Evolutionary conservation across 352 stramenopile species (phyloP).

Genomic region (Phytophthora agathidicida): DNA sequence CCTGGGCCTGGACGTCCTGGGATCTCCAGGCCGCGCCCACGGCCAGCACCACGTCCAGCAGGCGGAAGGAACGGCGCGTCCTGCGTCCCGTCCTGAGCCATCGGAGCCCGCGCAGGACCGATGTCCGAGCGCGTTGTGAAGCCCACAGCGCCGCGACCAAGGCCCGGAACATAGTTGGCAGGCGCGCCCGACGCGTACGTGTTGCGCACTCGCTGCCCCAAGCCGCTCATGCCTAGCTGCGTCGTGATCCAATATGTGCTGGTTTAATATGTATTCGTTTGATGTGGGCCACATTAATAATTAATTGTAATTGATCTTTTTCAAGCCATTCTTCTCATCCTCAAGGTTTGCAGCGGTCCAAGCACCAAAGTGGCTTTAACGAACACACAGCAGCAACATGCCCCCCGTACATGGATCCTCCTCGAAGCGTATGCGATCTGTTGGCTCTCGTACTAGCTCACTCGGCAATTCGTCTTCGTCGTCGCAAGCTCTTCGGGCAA

Average conservation of each 20-base stretch:
- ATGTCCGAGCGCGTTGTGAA: conserved; percentile 98
- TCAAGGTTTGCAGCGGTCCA: conserved; percentile 10
- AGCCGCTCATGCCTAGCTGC: conserved; percentile 59
- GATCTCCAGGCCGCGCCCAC: conserved; percentile 48
- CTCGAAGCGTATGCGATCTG: conserved; percentile 5
- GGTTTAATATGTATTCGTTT: background rate
- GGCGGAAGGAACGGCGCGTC: conserved; percentile 77
- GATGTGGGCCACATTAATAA: background rate
- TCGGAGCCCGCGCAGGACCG: conserved; percentile 84
- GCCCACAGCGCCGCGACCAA: conserved; percentile 95
- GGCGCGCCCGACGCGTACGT: conserved; percentile 91
- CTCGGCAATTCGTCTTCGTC: conserved; percentile 10
- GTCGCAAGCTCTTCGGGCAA: background rate
- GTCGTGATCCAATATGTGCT: background rate
- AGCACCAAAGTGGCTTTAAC: too few relatives aligned
- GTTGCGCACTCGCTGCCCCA: conserved; percentile 74
- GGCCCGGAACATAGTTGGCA: conserved; percentile 95
- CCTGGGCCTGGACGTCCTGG: conserved; percentile 19
- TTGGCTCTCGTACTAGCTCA: conserved; percentile 4
- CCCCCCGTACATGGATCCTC: too few relatives aligned
- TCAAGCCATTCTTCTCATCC: too few relatives aligned
- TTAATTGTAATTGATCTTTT: too few relatives aligned
- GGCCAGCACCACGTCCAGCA: conserved; percentile 62
- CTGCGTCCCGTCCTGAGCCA: conserved; percentile 65
- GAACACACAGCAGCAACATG: too few relatives aligned